Percentiles rank a stretch among this genome's conserved stretches.
Evolutionary conservation across 345 rosid species (phyloP).

Genomic region (Noccaea bulbosa): DNA sequence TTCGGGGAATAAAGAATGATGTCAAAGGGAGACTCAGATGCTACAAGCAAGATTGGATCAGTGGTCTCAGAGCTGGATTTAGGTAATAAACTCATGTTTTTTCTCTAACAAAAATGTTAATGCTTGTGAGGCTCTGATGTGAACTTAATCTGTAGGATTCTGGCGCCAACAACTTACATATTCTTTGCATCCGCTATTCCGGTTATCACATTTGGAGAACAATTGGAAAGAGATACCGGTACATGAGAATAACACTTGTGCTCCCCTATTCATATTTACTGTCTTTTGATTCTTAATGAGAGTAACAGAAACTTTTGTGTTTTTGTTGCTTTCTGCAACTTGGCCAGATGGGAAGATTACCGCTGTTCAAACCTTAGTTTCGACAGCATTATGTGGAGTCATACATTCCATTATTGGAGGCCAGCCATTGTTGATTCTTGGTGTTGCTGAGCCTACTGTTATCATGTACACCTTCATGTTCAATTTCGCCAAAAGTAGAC

Average conservation of each 20-base stretch:
- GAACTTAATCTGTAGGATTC: slow-evolving; percentile 58
- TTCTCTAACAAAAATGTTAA: background rate
- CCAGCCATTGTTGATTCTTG: slow-evolving; percentile 89
- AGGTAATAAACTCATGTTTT: slow-evolving; percentile 51
- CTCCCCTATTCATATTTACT: background rate
- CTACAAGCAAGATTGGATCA: slow-evolving; percentile 92
- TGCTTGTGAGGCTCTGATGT: slow-evolving; percentile 16
- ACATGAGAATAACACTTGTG: background rate
- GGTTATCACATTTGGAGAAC: slow-evolving; percentile 93
- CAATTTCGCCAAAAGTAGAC: slow-evolving; percentile 77
- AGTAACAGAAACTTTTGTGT: slow-evolving; percentile 20
- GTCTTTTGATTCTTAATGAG: background rate
- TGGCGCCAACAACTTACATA: slow-evolving; percentile 95
- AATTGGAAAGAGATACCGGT: slow-evolving; percentile 90
- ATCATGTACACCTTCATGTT: slow-evolving; percentile 97
- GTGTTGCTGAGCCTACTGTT: slow-evolving; percentile 98
- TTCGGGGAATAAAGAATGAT: slow-evolving; percentile 85
- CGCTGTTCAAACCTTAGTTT: slow-evolving; percentile 89
- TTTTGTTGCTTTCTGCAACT: slow-evolving; percentile 36
- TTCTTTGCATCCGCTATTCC: slow-evolving; percentile 98
- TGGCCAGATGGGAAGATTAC: slow-evolving; percentile 77
- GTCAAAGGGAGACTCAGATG: slow-evolving; percentile 72
- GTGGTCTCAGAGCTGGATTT: slow-evolving; percentile 81
- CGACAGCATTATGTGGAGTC: slow-evolving; percentile 90
- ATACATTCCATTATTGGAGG: slow-evolving; percentile 89